Base-by-base conservation (phyloP, 805 yeast genomes). In the Clavispora asparagi region DNA sequence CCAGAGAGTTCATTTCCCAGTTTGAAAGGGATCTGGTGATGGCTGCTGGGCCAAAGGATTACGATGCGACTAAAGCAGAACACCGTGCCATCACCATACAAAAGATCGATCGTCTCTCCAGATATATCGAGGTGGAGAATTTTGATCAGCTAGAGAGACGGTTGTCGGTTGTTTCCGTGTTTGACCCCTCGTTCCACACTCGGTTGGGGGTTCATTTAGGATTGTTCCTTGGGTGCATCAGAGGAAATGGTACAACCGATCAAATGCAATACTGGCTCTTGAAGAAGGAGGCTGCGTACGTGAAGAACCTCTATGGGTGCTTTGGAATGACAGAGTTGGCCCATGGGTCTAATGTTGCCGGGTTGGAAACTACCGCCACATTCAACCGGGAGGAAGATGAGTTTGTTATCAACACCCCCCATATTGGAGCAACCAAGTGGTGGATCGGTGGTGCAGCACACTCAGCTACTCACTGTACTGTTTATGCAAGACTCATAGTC, bases 361-460 rank as follows among this genome's bases (percentile, higher is more conserved):
- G 87, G 23, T 73, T 88, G 50, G 96, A 91, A 66, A 91, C 97
- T n/a, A 85, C 90, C 13, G 96, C 97, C 13, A 83, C 85, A 17
- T 91, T 77, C 63, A 83, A 88, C 63, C 68, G 71, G 16, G 68
- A 67, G 14, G 76, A 75, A 27, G 87, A 88, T 57, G 81, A 82
- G 52, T 87, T 91, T 60, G 62, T 77, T 45, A 81, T 91, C 58
- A 78, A 87, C 62, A 91, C 97, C 11, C 97, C 97, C 1, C 87
- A 90, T 61, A 65, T 87, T 45, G 91, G 95, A 32, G 97, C 97
- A 39, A 90, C 97, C 25, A 91, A 91, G 65, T 91, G 97, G 97
- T 91, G 97, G 97, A 91, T 91, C 59, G 97, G 97, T 41, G 97
- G 97, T 57, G 97, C 97, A 37, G 97, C 97, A 10, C 95, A 88